Evolutionary conservation across 2,329 filamentous ascomycete genomes (phyloP).

Genomic region (Ophiocordyceps sinensis): DNA sequence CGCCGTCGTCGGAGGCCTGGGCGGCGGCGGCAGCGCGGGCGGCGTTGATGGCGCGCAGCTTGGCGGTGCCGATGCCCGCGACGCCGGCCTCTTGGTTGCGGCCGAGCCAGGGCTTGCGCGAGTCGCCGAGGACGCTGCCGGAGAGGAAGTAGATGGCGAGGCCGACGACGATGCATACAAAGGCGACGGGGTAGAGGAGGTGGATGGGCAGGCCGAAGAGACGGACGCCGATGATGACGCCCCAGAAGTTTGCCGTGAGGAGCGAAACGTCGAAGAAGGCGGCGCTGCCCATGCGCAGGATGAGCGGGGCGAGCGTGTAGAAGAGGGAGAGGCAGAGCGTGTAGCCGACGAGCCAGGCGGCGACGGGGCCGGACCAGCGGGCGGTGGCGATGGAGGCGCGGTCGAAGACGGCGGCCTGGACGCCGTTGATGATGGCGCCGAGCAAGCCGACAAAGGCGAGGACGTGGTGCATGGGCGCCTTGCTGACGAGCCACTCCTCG

Average conservation of each 20-base stretch:
- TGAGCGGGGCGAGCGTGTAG: constrained; percentile 73
- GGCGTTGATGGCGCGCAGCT: constrained; percentile 53
- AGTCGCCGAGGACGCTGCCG: constrained; percentile 70
- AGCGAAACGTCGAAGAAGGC: constrained; percentile 96
- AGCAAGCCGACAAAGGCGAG: constrained; percentile 82
- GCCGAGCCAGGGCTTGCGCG: constrained; percentile 90
- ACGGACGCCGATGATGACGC: constrained; percentile 76
- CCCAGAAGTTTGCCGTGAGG: constrained; percentile 94
- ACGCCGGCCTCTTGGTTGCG: constrained; percentile 71
- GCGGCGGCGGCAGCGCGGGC: constrained; percentile 20
- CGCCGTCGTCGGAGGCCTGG: not conserved
- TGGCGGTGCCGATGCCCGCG: constrained; percentile 72
- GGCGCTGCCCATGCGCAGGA: constrained; percentile 79
- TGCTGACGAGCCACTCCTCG: constrained; percentile 87
- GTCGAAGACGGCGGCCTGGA: constrained; percentile 86
- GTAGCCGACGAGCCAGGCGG: constrained; percentile 79
- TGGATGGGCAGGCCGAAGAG: constrained; percentile 72
- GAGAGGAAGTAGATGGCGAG: constrained; percentile 79
- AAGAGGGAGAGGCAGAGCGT: constrained; percentile 73
- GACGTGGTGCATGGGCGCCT: constrained; percentile 81
- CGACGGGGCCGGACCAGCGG: constrained; percentile 27
- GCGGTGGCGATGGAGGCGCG: constrained; percentile 24
- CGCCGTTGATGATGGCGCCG: constrained; percentile 80
- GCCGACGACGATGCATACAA: constrained; percentile 79
- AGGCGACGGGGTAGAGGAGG: constrained; percentile 90